Conservation (phyloP, 1,284 basidiomycete genomes). For the Ustilago trichophora region DNA sequence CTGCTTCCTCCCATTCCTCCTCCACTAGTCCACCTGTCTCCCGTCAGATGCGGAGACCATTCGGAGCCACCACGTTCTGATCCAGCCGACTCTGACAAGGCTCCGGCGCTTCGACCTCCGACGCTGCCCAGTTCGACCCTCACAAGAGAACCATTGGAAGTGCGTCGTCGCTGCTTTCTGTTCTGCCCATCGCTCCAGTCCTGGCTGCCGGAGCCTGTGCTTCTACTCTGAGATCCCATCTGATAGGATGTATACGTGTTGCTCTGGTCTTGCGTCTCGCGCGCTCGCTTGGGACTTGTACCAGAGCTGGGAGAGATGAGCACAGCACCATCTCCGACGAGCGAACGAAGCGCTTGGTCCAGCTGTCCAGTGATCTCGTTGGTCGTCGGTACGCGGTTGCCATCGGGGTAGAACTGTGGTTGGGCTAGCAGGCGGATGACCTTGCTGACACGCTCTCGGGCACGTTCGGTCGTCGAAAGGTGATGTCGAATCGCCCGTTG, state of each 20-base stretch:
- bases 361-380: slow-evolving; percentile 26
- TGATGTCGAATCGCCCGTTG: not conserved
- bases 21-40: slow-evolving; percentile 4
- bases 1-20: not conserved
- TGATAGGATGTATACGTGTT: too few species aligned
- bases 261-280: slow-evolving; percentile 2
- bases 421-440: slow-evolving; percentile 16
- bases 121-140: slow-evolving; percentile 13
- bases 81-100: not conserved
- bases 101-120: not conserved
- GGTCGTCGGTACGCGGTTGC: slow-evolving; percentile 14
- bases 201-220: not conserved
- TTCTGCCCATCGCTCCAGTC: not conserved
- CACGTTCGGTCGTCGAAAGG: not conserved
- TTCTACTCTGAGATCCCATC: not conserved
- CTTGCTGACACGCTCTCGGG: slow-evolving; percentile 11
- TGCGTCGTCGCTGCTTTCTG: slow-evolving; percentile 17
- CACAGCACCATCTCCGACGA: slow-evolving; percentile 22
- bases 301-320: not conserved
- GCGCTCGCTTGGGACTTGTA: slow-evolving; percentile 13
- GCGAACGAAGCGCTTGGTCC: slow-evolving; percentile 23
- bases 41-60: slow-evolving; percentile 11
- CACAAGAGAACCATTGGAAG: slow-evolving; percentile 8
- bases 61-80: slow-evolving; percentile 9
- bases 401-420: slow-evolving; percentile 37